These are phyloP conservation scores for Liriodendron chinense DNA, from an alignment of 164 flowering plant genomes.

Conservation along the genomic window DNA sequence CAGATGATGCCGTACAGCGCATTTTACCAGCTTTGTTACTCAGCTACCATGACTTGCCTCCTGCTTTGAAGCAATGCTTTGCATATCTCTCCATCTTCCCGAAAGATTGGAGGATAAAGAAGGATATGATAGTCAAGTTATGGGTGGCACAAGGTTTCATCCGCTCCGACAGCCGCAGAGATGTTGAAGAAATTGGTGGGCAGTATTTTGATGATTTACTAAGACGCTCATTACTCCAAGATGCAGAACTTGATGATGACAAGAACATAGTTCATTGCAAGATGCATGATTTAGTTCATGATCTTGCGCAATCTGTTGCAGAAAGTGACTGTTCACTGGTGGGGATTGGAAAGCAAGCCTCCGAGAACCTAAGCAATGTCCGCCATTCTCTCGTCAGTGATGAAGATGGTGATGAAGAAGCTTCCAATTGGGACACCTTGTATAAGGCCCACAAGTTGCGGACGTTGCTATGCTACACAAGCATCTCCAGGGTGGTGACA, in stretches of 20 bases:
- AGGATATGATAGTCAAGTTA: too few species aligned
- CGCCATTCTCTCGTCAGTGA: background rate
- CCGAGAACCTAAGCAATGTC: background rate
- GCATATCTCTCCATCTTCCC: too few species aligned
- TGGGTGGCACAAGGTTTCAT: too few species aligned
- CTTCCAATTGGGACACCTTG: background rate
- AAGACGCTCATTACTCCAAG: too few species aligned
- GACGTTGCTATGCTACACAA: background rate
- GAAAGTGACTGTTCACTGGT: background rate
- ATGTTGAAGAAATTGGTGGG: too few species aligned
- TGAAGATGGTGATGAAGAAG: background rate
- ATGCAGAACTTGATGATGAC: background rate
- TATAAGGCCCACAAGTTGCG: background rate
- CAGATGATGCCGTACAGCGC: too few species aligned
- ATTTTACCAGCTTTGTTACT: too few species aligned
- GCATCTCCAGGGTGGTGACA: accelerated
- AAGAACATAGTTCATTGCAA: background rate
- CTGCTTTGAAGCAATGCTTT: too few species aligned
- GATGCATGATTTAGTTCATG: slow-evolving; percentile 12
- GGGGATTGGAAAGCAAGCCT: background rate
- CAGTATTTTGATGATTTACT: too few species aligned
- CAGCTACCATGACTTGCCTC: too few species aligned
- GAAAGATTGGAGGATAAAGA: too few species aligned
- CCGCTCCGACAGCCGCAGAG: too few species aligned
- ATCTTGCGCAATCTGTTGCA: background rate